Evolutionary conservation across 176 grass and related monocot species (phyloP), one percentile per base, ranked within the genome.

Genomic region (Juncus inflexus): DNA sequence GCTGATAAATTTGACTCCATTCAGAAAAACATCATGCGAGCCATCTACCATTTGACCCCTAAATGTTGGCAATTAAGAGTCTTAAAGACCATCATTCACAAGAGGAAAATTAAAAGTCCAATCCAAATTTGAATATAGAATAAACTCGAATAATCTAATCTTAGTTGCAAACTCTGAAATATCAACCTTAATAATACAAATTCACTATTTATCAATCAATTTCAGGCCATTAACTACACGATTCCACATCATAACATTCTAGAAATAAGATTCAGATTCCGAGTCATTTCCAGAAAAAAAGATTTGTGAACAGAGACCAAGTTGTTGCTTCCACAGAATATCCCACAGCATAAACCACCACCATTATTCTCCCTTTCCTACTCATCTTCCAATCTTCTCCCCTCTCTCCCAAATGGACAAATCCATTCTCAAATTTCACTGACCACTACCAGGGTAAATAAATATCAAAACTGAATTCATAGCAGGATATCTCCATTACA

Each of bases 261-360:
- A 55, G 28, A 53, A 38, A 65, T 40, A 40, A 9, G 62, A 65
- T 65, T 50, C 19, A 28, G 19, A 28, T 28, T 28, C 19, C 1
- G 19, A 28, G 19, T 28, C 19, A 28, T 28, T 28, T 28, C 19
- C 19, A 28, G 19, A 28, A 28, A 28, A 28, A 28, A 28, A 28
- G 19, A 28, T 28, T 28, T 28, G 28, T 35, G 51, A 67, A 54
- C 64, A 36, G 37, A 67, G 19, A 70, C n/a, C 1, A 7, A 42
- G 61, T 15, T n/a, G 61, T 38, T 39, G 73, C 10, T 61, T 50
- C 53, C 9, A 52, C 3, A 11, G 76, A 57, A 78, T 78, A 78
- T 72, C 49, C 66, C 54, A 9, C 42, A 49, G 76, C 66, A 71
- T 78, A 78, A 71, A 71, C 58, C 15, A 6, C 5, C 19, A 36